A percentile compares a stretch with the other conserved stretches of the same genome.
Conservation (phyloP, 2,329 filamentous ascomycete genomes). For the Fusarium setosum region DNA sequence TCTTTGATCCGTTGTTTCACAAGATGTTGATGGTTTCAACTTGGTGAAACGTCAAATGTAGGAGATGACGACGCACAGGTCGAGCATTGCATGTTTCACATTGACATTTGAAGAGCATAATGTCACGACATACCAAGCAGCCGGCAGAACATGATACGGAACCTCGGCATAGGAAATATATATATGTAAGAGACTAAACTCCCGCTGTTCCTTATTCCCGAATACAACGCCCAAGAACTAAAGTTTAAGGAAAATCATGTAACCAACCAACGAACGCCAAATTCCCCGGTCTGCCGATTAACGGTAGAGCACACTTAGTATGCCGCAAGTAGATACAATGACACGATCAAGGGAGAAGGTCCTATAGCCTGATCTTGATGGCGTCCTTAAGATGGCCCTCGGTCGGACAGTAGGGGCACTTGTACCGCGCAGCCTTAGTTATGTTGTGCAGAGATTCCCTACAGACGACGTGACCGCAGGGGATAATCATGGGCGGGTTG, state of each 20-base stretch:
- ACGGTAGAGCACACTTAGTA: too few relatives aligned
- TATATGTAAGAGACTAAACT: conserved; percentile 28
- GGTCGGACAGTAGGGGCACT: conserved; percentile 94
- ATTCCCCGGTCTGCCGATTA: neutral
- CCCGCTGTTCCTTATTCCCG: conserved; percentile 29
- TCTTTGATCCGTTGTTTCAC: neutral
- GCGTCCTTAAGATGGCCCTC: conserved; percentile 85
- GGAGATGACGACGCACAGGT: neutral
- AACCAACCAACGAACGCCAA: conserved; percentile 29
- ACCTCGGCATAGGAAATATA: neutral
- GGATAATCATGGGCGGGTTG: conserved; percentile 97
- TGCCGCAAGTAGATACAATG: neutral
- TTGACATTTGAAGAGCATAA: conserved; percentile 1
- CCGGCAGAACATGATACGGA: conserved; percentile 22
- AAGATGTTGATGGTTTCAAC: conserved; percentile 21
- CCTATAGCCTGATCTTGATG: conserved; percentile 74
- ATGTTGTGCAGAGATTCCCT: conserved; percentile 84
- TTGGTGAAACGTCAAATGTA: conserved; percentile 14
- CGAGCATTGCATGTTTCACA: conserved; percentile 23
- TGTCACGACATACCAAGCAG: conserved; percentile 5
- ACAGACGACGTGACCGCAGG: conserved; percentile 94
- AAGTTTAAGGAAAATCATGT: neutral
- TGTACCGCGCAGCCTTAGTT: conserved; percentile 84
- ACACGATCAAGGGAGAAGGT: neutral
- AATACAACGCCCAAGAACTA: conserved; percentile 7